A percentile compares a stretch with the other conserved stretches of the same genome.
Evolutionary conservation across 2,329 filamentous ascomycete genomes (phyloP).

Genomic region (Emergomyces africanus): DNA sequence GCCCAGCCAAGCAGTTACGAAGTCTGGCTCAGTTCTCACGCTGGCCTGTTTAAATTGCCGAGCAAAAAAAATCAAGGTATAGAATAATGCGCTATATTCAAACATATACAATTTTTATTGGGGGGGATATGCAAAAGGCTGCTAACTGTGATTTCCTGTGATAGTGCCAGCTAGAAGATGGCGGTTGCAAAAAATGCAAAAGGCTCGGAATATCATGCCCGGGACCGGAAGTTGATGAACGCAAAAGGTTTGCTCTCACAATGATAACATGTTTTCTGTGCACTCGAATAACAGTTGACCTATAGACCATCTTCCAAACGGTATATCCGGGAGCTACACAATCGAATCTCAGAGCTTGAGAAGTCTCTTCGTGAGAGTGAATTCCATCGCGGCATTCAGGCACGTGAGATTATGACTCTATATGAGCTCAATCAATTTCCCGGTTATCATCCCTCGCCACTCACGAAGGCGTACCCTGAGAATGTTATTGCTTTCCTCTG

Average conservation of each 20-base stretch:
- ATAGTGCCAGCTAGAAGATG: slow-evolving; percentile 4
- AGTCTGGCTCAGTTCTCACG: neutral
- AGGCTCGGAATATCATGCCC: slow-evolving; percentile 5
- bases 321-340: slow-evolving; percentile 9
- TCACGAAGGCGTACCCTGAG: neutral
- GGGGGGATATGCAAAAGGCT: neutral
- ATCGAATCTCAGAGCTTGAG: slow-evolving; percentile 9
- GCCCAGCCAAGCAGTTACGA: neutral
- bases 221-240: slow-evolving; percentile 5
- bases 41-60: slow-evolving; percentile 6
- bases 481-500: slow-evolving; percentile 4
- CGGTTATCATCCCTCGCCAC: neutral
- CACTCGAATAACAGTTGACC: neutral
- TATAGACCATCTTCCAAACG: slow-evolving; percentile 8
- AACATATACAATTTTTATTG: neutral
- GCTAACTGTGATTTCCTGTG: neutral
- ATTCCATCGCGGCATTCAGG: neutral
- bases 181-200: slow-evolving; percentile 8
- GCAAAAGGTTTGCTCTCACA: neutral
- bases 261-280: neutral
- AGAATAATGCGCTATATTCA: neutral
- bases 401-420: neutral
- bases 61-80: slow-evolving; percentile 5
- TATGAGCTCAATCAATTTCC: slow-evolving; percentile 5
- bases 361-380: slow-evolving; percentile 6